Conservation (phyloP, 1,139 yeast genomes). For the Blastobotrys ciferrii region DNA sequence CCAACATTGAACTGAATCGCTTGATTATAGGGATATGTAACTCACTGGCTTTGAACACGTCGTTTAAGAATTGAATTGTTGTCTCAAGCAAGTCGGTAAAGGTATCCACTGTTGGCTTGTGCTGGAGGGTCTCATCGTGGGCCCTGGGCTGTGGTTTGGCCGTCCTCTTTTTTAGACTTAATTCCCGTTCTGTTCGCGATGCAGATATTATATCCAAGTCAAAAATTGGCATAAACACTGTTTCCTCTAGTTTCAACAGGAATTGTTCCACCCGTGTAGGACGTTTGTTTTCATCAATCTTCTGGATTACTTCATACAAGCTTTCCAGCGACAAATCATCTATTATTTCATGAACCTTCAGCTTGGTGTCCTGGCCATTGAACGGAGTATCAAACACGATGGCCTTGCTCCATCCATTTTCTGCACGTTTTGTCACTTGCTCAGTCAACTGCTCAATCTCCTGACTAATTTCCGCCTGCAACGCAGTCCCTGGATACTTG, state of each 20-base stretch:
- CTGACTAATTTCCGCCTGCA: constrained; percentile 19
- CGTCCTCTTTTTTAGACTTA: constrained; percentile 10
- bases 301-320: constrained; percentile 25
- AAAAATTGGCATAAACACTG: constrained; percentile 26
- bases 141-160: no score
- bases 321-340: constrained; percentile 19
- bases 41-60: constrained; percentile 19
- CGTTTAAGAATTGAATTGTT: constrained; percentile 25
- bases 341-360: constrained; percentile 18
- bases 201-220: constrained; percentile 19
- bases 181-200: constrained; percentile 8
- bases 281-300: constrained; percentile 18
- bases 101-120: not conserved
- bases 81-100: constrained; percentile 20
- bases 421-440: constrained; percentile 18
- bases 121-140: no score
- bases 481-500: constrained; percentile 19
- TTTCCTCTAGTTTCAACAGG: constrained; percentile 24
- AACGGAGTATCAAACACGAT: constrained; percentile 14
- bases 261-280: constrained; percentile 23
- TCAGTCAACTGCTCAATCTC: constrained; percentile 19
- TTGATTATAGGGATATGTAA: constrained; percentile 23
- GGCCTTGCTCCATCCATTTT: constrained; percentile 26
- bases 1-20: constrained; percentile 26
- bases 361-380: constrained; percentile 3